These are phyloP conservation scores for Pleurotus eryngii DNA, from an alignment of 768 basidiomycete species.

Conservation along the genomic window DNA sequence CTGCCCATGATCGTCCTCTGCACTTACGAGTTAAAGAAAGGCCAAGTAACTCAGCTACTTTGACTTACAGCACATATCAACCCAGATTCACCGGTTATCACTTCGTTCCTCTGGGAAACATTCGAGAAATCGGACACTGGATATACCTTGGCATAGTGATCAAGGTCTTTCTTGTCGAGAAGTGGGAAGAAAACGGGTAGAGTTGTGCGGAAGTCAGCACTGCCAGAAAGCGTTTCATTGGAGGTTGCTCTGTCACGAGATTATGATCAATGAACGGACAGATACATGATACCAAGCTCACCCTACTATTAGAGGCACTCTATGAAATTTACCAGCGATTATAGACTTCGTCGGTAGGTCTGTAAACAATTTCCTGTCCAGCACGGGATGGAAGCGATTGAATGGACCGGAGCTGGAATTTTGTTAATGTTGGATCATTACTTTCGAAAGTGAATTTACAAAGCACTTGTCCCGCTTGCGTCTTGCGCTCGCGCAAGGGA, in stretches of 20 bases:
- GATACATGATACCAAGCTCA: slow-evolving; percentile 21
- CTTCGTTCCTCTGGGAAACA: slow-evolving; percentile 36
- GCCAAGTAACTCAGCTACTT: neutral
- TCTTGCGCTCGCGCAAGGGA: slow-evolving; percentile 56
- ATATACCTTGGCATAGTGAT: slow-evolving; percentile 38
- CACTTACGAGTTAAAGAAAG: neutral
- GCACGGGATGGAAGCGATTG: slow-evolving; percentile 43
- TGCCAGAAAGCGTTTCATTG: slow-evolving; percentile 53
- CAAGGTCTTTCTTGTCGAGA: slow-evolving; percentile 35
- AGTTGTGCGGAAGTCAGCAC: slow-evolving; percentile 32
- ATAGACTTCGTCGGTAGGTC: slow-evolving; percentile 49
- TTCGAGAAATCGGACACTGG: slow-evolving; percentile 41
- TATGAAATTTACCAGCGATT: slow-evolving; percentile 38
- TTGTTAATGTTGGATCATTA: neutral
- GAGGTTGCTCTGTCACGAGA: slow-evolving; percentile 41
- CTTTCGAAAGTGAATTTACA: slow-evolving; percentile 29
- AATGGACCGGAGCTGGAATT: slow-evolving; percentile 23
- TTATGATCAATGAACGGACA: neutral
- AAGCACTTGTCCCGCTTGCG: slow-evolving; percentile 30
- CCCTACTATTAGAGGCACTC: slow-evolving; percentile 61
- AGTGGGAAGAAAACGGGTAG: slow-evolving; percentile 42
- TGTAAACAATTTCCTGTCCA: slow-evolving; percentile 51
- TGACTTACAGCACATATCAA: slow-evolving; percentile 51
- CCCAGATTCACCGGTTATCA: slow-evolving; percentile 46
- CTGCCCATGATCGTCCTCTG: slow-evolving; percentile 46